phyloP scores from a whole-genome alignment of 495 filamentous ascomycete species.

The Talaromyces proteolyticus region DNA sequence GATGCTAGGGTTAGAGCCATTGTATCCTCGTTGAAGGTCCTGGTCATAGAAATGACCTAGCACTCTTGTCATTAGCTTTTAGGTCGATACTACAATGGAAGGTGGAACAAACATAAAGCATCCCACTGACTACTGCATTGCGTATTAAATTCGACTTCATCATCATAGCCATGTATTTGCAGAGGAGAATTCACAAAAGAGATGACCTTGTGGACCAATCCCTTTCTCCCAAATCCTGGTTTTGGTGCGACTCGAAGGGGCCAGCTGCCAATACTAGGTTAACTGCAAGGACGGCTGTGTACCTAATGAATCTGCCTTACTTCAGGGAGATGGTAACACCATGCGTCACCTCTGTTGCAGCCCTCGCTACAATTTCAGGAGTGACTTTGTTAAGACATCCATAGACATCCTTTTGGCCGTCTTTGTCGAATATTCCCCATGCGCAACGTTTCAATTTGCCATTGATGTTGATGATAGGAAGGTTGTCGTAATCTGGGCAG shows the following conservation, averaged over 20 bases:
- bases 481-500: slow-evolving; percentile 52
- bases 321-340: slow-evolving; percentile 57
- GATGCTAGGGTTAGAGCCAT: slow-evolving; percentile 28
- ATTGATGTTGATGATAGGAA: slow-evolving; percentile 31
- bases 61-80: no score
- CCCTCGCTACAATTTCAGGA: slow-evolving; percentile 44
- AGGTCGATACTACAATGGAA: no score
- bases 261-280: no score
- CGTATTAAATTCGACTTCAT: slow-evolving; percentile 47
- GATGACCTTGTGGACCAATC: slow-evolving; percentile 42
- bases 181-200: slow-evolving; percentile 28
- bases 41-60: slow-evolving; percentile 39
- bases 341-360: slow-evolving; percentile 43
- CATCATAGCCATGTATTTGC: slow-evolving; percentile 27
- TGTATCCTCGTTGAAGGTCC: slow-evolving; percentile 44
- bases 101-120: no score
- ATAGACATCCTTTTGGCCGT: slow-evolving; percentile 51
- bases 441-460: slow-evolving; percentile 59
- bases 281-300: no score
- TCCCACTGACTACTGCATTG: slow-evolving; percentile 37
- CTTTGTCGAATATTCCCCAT: slow-evolving; percentile 61
- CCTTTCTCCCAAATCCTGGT: slow-evolving; percentile 41
- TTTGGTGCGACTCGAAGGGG: not conserved
- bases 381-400: slow-evolving; percentile 57
- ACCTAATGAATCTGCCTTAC: no score